A percentile compares a stretch with the other conserved stretches of the same genome.
phyloP scores from a whole-genome alignment of 2,329 filamentous ascomycete species.

The Cephalotrichum gorgonifer region DNA sequence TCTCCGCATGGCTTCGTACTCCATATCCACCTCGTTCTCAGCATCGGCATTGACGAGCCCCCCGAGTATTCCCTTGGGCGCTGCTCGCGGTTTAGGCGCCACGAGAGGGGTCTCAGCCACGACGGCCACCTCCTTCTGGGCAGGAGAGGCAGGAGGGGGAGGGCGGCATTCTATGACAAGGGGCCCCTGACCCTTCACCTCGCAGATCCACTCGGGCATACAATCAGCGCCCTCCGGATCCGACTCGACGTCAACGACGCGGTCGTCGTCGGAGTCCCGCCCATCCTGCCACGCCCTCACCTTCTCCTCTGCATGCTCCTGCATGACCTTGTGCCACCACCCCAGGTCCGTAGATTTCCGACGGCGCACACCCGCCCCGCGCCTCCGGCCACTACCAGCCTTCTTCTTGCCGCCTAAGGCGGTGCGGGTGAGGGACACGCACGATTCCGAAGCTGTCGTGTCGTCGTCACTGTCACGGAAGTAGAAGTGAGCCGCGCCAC shows the following conservation, averaged over 20 bases:
- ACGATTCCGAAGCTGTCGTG: constrained; percentile 30
- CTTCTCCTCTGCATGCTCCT: constrained; percentile 60
- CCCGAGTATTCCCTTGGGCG: background rate
- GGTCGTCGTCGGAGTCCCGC: constrained; percentile 7
- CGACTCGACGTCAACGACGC: background rate
- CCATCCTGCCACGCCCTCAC: constrained; percentile 31
- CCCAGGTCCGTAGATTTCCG: constrained; percentile 54
- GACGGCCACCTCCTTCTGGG: background rate
- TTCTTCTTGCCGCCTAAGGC: too few species aligned
- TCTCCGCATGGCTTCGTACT: constrained; percentile 27
- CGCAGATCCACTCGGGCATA: constrained; percentile 16
- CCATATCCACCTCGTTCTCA: constrained; percentile 8
- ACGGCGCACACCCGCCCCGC: constrained; percentile 22
- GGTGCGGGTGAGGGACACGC: background rate
- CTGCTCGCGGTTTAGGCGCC: background rate
- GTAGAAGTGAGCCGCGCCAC: constrained; percentile 61
- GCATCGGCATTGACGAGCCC: background rate
- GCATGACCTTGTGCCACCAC: constrained; percentile 76
- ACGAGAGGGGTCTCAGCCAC: background rate
- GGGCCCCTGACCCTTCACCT: background rate
- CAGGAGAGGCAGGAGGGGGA: too few species aligned
- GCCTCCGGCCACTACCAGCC: constrained; percentile 11
- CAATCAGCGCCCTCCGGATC: background rate
- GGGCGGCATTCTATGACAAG: background rate
- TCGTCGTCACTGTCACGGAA: constrained; percentile 54